Evolutionary conservation across 1,284 basidiomycete species (phyloP).

Genomic region (Ustilago cynodontis): DNA sequence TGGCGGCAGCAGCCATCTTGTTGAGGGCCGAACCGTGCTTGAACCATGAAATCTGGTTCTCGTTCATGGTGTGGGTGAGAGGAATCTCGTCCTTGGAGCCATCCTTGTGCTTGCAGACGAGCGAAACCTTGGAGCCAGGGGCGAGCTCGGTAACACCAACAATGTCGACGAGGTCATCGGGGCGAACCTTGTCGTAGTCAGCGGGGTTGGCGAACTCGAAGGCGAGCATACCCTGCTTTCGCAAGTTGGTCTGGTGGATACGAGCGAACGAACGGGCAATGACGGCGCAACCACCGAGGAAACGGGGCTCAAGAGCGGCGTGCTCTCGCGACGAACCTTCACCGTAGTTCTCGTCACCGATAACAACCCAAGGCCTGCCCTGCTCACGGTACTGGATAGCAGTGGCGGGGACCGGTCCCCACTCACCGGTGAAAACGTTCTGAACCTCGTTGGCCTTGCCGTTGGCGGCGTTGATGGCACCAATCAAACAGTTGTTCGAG

Average conservation of each 20-base stretch:
- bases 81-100: slow-evolving; percentile 65
- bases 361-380: slow-evolving; percentile 94
- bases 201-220: slow-evolving; percentile 65
- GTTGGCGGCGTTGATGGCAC: slow-evolving; percentile 95
- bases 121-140: slow-evolving; percentile 62
- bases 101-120: slow-evolving; percentile 67
- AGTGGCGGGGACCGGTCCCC: slow-evolving; percentile 84
- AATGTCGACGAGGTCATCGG: slow-evolving; percentile 65
- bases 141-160: slow-evolving; percentile 65
- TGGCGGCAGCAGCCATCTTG: slow-evolving; percentile 64
- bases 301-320: slow-evolving; percentile 96
- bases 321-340: slow-evolving; percentile 98
- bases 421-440: slow-evolving; percentile 91
- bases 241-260: slow-evolving; percentile 97
- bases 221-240: slow-evolving; percentile 72
- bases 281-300: slow-evolving; percentile 93
- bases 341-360: slow-evolving; percentile 86
- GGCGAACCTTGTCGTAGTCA: slow-evolving; percentile 68
- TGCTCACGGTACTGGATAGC: slow-evolving; percentile 89
- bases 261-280: slow-evolving; percentile 97
- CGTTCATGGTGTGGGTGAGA: slow-evolving; percentile 68
- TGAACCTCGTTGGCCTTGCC: slow-evolving; percentile 93
- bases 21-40: slow-evolving; percentile 67
- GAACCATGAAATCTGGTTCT: slow-evolving; percentile 69
- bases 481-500: slow-evolving; percentile 95